These are phyloP conservation scores for Chaetomium fimeti DNA, from an alignment of 495 filamentous ascomycete genomes.

Conservation along the genomic window DNA sequence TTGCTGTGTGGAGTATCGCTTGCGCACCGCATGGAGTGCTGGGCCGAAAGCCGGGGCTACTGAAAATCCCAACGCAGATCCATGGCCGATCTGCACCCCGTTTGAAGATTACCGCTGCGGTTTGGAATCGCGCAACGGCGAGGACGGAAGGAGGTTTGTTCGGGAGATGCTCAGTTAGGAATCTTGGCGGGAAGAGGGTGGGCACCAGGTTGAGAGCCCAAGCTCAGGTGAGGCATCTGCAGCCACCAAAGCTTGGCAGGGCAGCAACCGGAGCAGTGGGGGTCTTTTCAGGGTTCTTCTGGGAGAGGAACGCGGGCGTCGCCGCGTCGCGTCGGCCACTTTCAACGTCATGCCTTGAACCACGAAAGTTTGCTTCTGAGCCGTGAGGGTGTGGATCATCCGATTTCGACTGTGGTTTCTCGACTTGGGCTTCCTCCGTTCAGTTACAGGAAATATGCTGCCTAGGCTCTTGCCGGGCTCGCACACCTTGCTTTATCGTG, in stretches of 20 bases:
- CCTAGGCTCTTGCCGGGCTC: background rate
- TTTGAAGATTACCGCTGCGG: background rate
- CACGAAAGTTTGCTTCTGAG: background rate
- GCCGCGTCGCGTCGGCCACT: background rate
- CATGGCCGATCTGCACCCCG: background rate
- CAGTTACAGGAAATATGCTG: background rate
- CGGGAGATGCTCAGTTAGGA: background rate
- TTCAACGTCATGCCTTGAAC: background rate
- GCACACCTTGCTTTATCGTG: background rate
- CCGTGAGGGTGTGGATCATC: too few relatives aligned
- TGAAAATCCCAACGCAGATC: background rate
- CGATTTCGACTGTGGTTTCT: background rate
- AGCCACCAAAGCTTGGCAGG: conserved; percentile 7
- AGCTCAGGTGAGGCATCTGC: background rate
- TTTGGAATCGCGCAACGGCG: background rate
- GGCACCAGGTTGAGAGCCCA: background rate
- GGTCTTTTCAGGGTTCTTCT: background rate
- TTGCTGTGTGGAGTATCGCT: background rate
- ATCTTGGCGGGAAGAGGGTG: background rate
- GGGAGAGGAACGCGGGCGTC: background rate
- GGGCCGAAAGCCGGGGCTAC: background rate
- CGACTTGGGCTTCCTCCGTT: background rate
- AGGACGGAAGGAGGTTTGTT: background rate
- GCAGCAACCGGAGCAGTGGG: background rate
- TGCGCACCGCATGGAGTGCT: background rate